Percentiles rank a stretch among this genome's conserved stretches.
Evolutionary conservation across 768 basidiomycete species (phyloP).

Genomic region (Xerocomus brunneocitrinus): DNA sequence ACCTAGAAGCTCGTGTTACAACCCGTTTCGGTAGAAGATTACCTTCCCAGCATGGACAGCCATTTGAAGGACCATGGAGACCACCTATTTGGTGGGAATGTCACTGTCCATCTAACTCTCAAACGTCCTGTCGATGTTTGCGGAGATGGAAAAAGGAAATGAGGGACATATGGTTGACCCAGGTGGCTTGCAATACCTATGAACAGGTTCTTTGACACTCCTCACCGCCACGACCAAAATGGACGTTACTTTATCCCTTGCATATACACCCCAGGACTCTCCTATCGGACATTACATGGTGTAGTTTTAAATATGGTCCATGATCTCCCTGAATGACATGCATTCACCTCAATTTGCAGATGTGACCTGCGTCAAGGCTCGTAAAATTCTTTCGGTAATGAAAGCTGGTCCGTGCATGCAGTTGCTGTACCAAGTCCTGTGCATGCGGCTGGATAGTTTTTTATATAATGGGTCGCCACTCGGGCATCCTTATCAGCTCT

Average conservation of each 20-base stretch:
- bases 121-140: slow-evolving; percentile 24
- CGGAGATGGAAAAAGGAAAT: slow-evolving; percentile 38
- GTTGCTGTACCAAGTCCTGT: neutral
- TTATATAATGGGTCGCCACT: too few species aligned
- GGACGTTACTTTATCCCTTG: slow-evolving; percentile 3
- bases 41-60: slow-evolving; percentile 4
- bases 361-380: neutral
- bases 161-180: slow-evolving; percentile 44
- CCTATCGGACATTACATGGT: slow-evolving; percentile 11
- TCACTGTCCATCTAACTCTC: slow-evolving; percentile 22
- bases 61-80: slow-evolving; percentile 33
- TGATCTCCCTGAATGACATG: neutral
- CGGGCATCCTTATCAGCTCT: neutral
- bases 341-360: neutral
- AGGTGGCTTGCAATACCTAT: slow-evolving; percentile 43
- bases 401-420: neutral
- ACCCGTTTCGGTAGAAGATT: slow-evolving; percentile 5
- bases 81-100: slow-evolving; percentile 34
- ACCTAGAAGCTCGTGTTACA: slow-evolving; percentile 3
- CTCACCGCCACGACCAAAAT: neutral
- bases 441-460: neutral
- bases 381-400: neutral
- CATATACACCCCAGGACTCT: neutral
- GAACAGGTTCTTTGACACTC: slow-evolving; percentile 27
- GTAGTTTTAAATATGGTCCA: neutral